Conservation (phyloP, 2,329 filamentous ascomycete genomes). For the Zasmidium angulare region DNA sequence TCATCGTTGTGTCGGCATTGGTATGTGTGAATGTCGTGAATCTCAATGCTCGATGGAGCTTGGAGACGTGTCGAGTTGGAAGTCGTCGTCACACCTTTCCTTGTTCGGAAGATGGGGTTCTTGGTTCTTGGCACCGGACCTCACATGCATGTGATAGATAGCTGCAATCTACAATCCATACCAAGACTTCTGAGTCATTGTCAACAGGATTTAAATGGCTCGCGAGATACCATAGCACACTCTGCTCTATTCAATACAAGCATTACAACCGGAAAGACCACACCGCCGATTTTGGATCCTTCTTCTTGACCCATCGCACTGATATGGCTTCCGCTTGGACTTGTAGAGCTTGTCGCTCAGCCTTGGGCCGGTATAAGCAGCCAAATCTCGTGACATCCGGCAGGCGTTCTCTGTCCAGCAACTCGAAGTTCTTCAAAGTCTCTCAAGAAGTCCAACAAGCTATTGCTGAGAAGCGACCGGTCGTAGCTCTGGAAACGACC, state of each 20-base stretch:
- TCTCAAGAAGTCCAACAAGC: slow-evolving; percentile 83
- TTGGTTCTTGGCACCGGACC: too few relatives aligned
- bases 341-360: slow-evolving; percentile 17
- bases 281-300: too few relatives aligned
- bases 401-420: slow-evolving; percentile 10
- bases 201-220: too few relatives aligned
- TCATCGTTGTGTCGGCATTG: slow-evolving; percentile 29
- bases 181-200: too few relatives aligned
- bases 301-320: too few relatives aligned
- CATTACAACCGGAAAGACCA: too few relatives aligned
- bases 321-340: slow-evolving; percentile 17
- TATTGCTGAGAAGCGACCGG: slow-evolving; percentile 69
- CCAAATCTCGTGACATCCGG: neutral
- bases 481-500: slow-evolving; percentile 91
- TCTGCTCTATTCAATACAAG: too few relatives aligned
- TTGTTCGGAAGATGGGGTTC: too few relatives aligned
- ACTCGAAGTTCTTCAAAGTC: slow-evolving; percentile 56
- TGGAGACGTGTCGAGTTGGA: neutral
- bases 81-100: too few relatives aligned
- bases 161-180: too few relatives aligned
- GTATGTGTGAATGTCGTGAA: neutral
- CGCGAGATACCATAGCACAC: too few relatives aligned
- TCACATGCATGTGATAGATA: too few relatives aligned
- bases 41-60: neutral
- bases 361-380: neutral